phyloP scores from a whole-genome alignment of 208 protist species.

The Trypanosoma rangeli region DNA sequence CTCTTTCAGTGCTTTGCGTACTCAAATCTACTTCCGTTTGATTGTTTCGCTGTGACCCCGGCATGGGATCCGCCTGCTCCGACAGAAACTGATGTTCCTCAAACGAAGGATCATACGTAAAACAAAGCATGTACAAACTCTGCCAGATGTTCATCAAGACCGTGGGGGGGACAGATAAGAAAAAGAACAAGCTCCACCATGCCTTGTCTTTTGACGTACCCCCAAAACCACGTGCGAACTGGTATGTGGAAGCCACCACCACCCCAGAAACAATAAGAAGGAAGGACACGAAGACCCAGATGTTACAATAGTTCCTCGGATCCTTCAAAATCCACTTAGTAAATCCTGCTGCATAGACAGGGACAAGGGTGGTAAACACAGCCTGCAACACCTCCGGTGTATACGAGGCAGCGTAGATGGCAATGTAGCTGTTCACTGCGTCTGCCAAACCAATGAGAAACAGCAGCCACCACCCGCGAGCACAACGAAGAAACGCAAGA shows the following conservation, averaged over 20 bases:
- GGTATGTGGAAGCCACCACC: slow-evolving; percentile 54
- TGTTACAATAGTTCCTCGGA: slow-evolving; percentile 60
- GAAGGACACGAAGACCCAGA: slow-evolving; percentile 58
- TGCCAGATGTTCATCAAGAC: slow-evolving; percentile 85
- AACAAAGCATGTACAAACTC: slow-evolving; percentile 83
- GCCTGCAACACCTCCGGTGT: slow-evolving; percentile 82
- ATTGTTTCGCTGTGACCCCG: not conserved
- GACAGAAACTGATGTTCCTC: slow-evolving; percentile 7
- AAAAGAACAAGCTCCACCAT: slow-evolving; percentile 83
- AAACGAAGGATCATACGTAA: slow-evolving; percentile 62
- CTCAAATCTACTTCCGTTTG: not conserved
- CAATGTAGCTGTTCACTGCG: slow-evolving; percentile 73
- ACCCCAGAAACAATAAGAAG: slow-evolving; percentile 65
- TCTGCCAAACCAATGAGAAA: slow-evolving; percentile 67
- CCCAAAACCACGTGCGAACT: slow-evolving; percentile 31
- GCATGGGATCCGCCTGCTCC: not conserved
- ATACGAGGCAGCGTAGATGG: slow-evolving; percentile 74
- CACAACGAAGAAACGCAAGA: slow-evolving; percentile 51
- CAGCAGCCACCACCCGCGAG: slow-evolving; percentile 48
- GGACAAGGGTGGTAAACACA: slow-evolving; percentile 68
- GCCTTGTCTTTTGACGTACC: slow-evolving; percentile 34
- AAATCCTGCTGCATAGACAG: slow-evolving; percentile 71
- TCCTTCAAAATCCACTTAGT: slow-evolving; percentile 78
- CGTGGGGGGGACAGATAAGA: slow-evolving; percentile 65
- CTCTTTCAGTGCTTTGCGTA: not conserved